Evolutionary conservation across 495 filamentous ascomycete species (phyloP), one percentile per base, ranked within the genome.

Genomic region (Oidiodendron maius): DNA sequence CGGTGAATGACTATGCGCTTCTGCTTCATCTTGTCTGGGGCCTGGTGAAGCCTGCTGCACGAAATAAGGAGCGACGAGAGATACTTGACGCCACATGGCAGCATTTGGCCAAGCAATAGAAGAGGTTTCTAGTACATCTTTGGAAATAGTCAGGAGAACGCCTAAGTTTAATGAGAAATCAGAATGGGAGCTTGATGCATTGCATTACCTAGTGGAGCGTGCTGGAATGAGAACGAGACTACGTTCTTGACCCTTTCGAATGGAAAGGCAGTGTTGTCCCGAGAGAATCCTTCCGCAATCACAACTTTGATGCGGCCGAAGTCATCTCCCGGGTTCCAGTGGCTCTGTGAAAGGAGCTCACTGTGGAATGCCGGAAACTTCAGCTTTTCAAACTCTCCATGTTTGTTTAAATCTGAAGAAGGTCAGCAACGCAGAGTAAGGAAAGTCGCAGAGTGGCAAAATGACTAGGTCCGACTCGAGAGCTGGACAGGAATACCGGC

Each of bases 41-140:
- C 50, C 64, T 63, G 53, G 56, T 22, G 68, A 61, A 38, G 57
- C 56, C 20, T 64, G 60, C 46, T 70, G 64, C 20, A 48, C 35
- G 15, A 63, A 61, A 32, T 64, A 62, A 17, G 69, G 66, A 6
- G 64, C 57, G 21, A 66, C 24, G 23, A 53, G 39, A 25, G 67
- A 45, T 9, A 69, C 53, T 17, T 77, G 76, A 11, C 67, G 71
- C 83, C 81, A 90, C 84, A 89, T 89, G 16, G 63, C 62, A 38
- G 76, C 72, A 63, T 87, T 90, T 2, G 87, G 87, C 86, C 86
- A 93, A 13, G 87, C 86, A 57, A 93, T 88, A n/a, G 72, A 75
- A 26, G 80, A 83, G 45, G 66, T 74, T 59, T 91, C 86, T n/a
- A 93, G 71, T 10, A 90, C 71, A 34, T 86, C 87, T 82, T 51